Conservation (phyloP, 2,329 filamentous ascomycete species). For the Monilinia fructicola region DNA sequence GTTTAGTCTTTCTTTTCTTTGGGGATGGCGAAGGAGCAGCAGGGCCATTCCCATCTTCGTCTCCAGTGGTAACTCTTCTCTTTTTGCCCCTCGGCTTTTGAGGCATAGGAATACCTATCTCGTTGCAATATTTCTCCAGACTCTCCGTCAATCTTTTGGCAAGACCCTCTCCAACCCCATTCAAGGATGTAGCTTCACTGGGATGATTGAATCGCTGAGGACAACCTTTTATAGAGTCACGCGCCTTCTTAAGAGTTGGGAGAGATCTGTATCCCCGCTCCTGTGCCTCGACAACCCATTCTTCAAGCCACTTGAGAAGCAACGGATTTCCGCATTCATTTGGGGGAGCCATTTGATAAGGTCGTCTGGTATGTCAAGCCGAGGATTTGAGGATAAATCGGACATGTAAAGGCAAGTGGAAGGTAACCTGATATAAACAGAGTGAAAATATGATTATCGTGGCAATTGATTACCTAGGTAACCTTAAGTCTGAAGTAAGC, state of each 20-base stretch:
- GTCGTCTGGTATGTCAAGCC: not conserved
- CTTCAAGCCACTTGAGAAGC: conserved; percentile 70
- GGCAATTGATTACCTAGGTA: not conserved
- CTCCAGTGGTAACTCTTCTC: conserved; percentile 12
- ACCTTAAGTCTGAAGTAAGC: not conserved
- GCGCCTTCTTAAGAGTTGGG: conserved; percentile 53
- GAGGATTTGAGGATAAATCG: not conserved
- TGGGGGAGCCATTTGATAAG: conserved; percentile 10
- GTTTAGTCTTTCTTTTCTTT: conserved; percentile 63
- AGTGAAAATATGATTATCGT: not conserved
- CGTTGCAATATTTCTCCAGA: conserved; percentile 59
- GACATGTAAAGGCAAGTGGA: not conserved
- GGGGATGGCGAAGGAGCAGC: conserved; percentile 34
- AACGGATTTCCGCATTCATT: conserved; percentile 57
- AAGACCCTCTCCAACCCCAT: conserved; percentile 70
- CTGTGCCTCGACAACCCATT: conserved; percentile 70
- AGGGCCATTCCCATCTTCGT: conserved; percentile 11
- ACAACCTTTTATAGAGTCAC: conserved; percentile 73
- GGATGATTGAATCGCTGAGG: conserved; percentile 65
- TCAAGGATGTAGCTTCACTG: conserved; percentile 69
- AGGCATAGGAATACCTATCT: conserved; percentile 69
- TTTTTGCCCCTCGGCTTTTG: conserved; percentile 50
- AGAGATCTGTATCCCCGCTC: conserved; percentile 67
- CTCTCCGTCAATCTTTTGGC: conserved; percentile 66
- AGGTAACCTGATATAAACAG: not conserved